These are phyloP conservation scores for Collybia sp. DNA, from an alignment of 768 basidiomycete species.

Conservation along the genomic window DNA sequence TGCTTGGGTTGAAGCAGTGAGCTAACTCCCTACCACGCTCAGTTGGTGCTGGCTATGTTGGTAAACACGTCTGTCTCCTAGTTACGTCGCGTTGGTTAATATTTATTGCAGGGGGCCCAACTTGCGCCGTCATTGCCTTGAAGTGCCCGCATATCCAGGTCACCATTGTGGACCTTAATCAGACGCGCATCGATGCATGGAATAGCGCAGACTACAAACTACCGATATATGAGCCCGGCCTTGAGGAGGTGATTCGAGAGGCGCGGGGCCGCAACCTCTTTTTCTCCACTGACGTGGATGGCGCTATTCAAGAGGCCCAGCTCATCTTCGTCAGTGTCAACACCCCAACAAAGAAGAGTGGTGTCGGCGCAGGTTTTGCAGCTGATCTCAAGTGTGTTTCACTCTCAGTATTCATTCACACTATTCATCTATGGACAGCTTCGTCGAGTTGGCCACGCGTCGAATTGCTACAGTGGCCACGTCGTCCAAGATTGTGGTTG, in stretches of 20 bases:
- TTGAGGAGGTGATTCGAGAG: slow-evolving; percentile 83
- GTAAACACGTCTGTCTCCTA: slow-evolving; percentile 35
- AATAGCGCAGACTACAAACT: slow-evolving; percentile 80
- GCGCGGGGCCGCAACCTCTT: slow-evolving; percentile 94
- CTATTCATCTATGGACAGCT: slow-evolving; percentile 44
- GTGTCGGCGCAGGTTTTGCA: slow-evolving; percentile 96
- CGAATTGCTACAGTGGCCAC: slow-evolving; percentile 90
- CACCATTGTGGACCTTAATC: slow-evolving; percentile 97
- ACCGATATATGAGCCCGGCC: slow-evolving; percentile 97
- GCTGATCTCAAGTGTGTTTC: slow-evolving; percentile 87
- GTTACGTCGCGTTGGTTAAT: slow-evolving; percentile 2
- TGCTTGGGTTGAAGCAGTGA: background rate
- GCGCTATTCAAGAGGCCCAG: slow-evolving; percentile 90
- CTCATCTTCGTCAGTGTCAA: slow-evolving; percentile 98
- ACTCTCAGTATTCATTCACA: slow-evolving; percentile 5
- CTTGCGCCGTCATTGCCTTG: slow-evolving; percentile 90
- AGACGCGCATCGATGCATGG: slow-evolving; percentile 94
- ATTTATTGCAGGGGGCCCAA: slow-evolving; percentile 71
- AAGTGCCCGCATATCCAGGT: slow-evolving; percentile 92
- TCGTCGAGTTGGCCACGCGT: slow-evolving; percentile 95
- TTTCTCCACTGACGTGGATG: slow-evolving; percentile 94
- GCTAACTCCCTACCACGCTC: slow-evolving; percentile 5
- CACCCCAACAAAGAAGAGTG: slow-evolving; percentile 97
- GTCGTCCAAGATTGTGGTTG: slow-evolving; percentile 95
- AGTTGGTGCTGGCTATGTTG: slow-evolving; percentile 94